These are phyloP conservation scores for Metarhizium rileyi DNA, from an alignment of 2,329 filamentous ascomycete genomes.

Conservation along the genomic window DNA sequence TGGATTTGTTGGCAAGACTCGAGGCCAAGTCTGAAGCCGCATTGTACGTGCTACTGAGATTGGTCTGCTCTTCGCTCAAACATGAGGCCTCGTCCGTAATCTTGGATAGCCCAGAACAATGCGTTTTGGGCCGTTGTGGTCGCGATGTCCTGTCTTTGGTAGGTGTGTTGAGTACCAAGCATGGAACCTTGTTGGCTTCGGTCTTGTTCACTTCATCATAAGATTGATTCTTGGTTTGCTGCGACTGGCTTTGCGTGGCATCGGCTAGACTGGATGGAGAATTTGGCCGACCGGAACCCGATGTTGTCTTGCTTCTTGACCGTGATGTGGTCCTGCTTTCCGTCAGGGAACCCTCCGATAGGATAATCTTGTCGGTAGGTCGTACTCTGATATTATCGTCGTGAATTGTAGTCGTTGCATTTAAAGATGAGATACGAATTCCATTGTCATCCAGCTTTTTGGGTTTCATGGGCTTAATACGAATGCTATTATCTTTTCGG, in stretches of 20 bases:
- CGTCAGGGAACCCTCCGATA: conserved; percentile 13
- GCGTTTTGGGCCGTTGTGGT: conserved; percentile 18
- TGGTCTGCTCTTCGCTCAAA: conserved; percentile 20
- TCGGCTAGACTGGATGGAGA: conserved; percentile 19
- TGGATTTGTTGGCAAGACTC: conserved; percentile 36
- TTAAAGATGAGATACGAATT: conserved; percentile 31
- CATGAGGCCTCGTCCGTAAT: conserved; percentile 19
- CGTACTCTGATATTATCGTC: conserved; percentile 22
- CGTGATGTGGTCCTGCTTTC: conserved; percentile 12
- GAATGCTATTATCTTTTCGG: conserved; percentile 18
- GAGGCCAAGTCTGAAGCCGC: conserved; percentile 24
- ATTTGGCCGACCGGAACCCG: conserved; percentile 12
- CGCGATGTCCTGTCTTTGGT: conserved; percentile 23
- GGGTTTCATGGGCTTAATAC: conserved; percentile 10
- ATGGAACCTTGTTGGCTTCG: conserved; percentile 25
- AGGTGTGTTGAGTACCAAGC: conserved; percentile 29
- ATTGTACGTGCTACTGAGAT: conserved; percentile 15
- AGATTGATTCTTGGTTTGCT: conserved; percentile 3
- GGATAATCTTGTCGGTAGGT: conserved; percentile 18
- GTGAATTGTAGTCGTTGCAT: not conserved
- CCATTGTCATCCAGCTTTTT: conserved; percentile 25
- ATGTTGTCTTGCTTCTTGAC: conserved; percentile 18
- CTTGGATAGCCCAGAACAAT: conserved; percentile 12
- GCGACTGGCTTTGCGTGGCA: conserved; percentile 14
- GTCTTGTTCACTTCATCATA: conserved; percentile 15